A percentile compares a stretch with the other conserved stretches of the same genome.
Conservation (phyloP, 495 filamentous ascomycete genomes). For the Tuber calosporum region DNA sequence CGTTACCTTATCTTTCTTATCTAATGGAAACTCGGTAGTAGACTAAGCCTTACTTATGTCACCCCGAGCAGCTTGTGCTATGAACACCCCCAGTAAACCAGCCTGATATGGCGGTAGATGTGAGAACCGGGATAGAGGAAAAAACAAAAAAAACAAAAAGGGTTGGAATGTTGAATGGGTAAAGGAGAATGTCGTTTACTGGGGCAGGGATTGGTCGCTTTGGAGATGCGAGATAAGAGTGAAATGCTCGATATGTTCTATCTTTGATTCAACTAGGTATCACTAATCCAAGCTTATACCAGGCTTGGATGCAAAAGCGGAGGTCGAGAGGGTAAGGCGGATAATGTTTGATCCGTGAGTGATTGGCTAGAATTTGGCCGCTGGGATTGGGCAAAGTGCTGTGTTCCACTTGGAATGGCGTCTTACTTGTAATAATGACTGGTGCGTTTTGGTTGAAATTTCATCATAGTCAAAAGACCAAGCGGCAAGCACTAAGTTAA, state of each 20-base stretch:
- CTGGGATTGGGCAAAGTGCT: not conserved
- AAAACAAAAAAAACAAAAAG: not conserved
- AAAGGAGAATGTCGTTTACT: not conserved
- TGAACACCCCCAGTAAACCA: not conserved
- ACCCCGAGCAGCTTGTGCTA: not conserved
- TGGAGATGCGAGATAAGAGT: slow-evolving; percentile 21
- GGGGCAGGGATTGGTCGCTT: not conserved
- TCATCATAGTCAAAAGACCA: not conserved
- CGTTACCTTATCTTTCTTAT: slow-evolving; percentile 3
- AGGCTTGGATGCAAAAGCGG: not conserved
- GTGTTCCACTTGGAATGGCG: not conserved
- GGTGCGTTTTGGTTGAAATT: not conserved
- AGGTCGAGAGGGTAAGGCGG: not conserved
- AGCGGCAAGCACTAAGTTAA: not conserved
- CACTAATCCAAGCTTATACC: too few relatives aligned
- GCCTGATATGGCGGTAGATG: not conserved
- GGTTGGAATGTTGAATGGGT: not conserved
- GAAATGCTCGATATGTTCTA: slow-evolving; percentile 7
- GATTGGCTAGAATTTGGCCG: not conserved
- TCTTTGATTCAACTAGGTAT: too few relatives aligned
- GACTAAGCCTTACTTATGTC: not conserved
- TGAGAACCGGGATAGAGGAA: not conserved
- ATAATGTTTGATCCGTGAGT: not conserved
- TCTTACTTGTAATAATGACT: not conserved
- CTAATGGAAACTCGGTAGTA: not conserved